Evolutionary conservation across 1,284 basidiomycete genomes (phyloP).

Genomic region (Gomphus bonarii): DNA sequence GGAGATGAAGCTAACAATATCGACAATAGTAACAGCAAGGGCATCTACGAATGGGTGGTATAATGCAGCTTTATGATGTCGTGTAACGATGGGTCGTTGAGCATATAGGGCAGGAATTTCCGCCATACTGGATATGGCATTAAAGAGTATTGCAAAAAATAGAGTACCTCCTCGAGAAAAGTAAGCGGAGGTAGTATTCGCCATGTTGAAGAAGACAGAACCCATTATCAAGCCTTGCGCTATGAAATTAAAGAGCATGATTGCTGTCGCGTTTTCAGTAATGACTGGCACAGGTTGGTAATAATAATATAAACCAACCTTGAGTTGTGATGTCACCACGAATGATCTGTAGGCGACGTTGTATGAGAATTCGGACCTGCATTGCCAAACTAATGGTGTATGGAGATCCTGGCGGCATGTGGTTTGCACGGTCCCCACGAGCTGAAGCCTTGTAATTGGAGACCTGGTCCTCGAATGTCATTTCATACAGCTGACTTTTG

Average conservation of each 20-base stretch:
- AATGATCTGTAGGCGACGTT: conserved; percentile 57
- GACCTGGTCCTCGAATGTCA: conserved; percentile 15
- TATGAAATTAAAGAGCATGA: conserved; percentile 19
- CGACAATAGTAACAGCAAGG: conserved; percentile 60
- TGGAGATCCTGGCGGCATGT: conserved; percentile 28
- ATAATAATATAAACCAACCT: conserved; percentile 15
- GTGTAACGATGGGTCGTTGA: conserved; percentile 63
- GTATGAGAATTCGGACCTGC: conserved; percentile 61
- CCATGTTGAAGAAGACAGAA: conserved; percentile 61
- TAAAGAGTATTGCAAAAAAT: conserved; percentile 43
- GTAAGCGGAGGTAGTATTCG: conserved; percentile 52
- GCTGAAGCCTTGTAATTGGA: conserved; percentile 38
- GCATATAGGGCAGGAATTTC: conserved; percentile 67
- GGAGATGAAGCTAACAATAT: conserved; percentile 25
- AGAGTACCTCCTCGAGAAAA: conserved; percentile 75
- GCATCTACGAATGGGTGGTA: conserved; percentile 61
- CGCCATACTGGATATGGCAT: conserved; percentile 37
- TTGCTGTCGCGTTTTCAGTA: not conserved
- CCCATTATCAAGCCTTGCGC: conserved; percentile 65
- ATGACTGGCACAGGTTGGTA: not conserved
- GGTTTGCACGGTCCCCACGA: conserved; percentile 38
- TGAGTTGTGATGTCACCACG: conserved; percentile 41
- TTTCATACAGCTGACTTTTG: not conserved
- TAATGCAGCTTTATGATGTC: conserved; percentile 47
- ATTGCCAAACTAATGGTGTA: conserved; percentile 42